Evolutionary conservation across 495 filamentous ascomycete species (phyloP).

Genomic region (Chlorociboria aeruginascens): DNA sequence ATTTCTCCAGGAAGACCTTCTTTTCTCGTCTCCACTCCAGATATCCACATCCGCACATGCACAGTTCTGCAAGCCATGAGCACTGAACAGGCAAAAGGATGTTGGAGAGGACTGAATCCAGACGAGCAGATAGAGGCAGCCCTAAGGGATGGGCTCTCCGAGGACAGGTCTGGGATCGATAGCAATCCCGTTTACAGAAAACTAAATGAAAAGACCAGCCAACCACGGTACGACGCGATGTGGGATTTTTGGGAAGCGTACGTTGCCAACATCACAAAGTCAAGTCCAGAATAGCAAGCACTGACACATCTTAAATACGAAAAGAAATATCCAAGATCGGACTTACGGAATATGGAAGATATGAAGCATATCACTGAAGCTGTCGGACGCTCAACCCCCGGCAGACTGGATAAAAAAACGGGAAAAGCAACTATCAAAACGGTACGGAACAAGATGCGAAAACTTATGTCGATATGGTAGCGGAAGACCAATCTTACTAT

Average conservation of each 20-base stretch:
- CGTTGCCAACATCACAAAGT: constrained; percentile 4
- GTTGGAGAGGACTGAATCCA: not conserved
- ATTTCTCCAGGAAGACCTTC: too few relatives aligned
- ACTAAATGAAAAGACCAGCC: constrained; percentile 7
- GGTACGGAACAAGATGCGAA: constrained; percentile 7
- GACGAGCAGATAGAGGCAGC: constrained; percentile 1
- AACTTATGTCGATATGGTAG: constrained; percentile 1
- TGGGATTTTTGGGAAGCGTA: constrained; percentile 8
- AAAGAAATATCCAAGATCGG: not conserved
- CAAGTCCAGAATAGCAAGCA: not conserved
- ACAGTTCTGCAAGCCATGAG: not conserved
- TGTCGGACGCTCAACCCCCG: constrained; percentile 2
- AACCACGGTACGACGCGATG: constrained; percentile 3
- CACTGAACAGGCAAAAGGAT: not conserved
- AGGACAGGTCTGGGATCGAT: constrained; percentile 11
- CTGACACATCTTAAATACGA: too few relatives aligned
- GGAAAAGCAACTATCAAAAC: constrained; percentile 2
- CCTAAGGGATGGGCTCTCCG: constrained; percentile 5
- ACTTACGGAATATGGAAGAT: constrained; percentile 2
- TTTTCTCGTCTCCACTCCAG: too few relatives aligned
- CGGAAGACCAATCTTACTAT: constrained; percentile 1
- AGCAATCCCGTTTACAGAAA: not conserved
- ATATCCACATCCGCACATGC: not conserved
- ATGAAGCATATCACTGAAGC: constrained; percentile 5
- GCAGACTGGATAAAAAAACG: not conserved